A percentile compares a stretch with the other conserved stretches of the same genome.
phyloP scores from a whole-genome alignment of 257 asterid species.

The Fraxinus cuspidata region DNA sequence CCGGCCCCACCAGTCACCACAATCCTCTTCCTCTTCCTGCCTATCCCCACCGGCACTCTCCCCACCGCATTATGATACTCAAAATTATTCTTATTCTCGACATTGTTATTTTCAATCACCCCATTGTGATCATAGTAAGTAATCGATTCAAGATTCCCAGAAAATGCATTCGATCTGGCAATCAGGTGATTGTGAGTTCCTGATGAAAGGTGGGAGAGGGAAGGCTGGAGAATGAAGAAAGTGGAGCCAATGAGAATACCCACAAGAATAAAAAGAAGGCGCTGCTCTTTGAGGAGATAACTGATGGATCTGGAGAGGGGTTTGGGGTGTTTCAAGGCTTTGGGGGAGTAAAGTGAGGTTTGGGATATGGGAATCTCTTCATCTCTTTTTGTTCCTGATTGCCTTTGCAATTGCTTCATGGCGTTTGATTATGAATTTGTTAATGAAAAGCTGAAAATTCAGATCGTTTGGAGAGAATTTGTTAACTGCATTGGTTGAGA shows the following conservation, averaged over 20 bases:
- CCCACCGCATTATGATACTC: slow-evolving; percentile 49
- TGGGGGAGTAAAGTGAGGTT: slow-evolving; percentile 62
- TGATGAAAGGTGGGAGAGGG: slow-evolving; percentile 31
- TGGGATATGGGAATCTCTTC: slow-evolving; percentile 51
- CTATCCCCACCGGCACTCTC: slow-evolving; percentile 67
- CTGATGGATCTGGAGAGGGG: slow-evolving; percentile 67
- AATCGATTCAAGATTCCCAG: slow-evolving; percentile 24
- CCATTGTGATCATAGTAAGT: slow-evolving; percentile 18
- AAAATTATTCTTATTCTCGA: not conserved
- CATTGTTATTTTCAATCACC: not conserved
- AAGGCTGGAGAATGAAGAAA: slow-evolving; percentile 65
- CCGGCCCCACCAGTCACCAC: slow-evolving; percentile 85
- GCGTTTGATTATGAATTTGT: slow-evolving; percentile 11
- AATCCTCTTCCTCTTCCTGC: slow-evolving; percentile 58
- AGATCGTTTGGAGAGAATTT: not conserved
- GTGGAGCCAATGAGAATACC: slow-evolving; percentile 68
- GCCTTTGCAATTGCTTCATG: slow-evolving; percentile 75
- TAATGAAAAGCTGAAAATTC: not conserved
- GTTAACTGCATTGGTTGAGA: not conserved
- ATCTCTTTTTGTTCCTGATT: slow-evolving; percentile 47
- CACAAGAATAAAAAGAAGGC: slow-evolving; percentile 67
- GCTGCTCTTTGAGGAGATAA: slow-evolving; percentile 68
- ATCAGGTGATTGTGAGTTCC: not conserved
- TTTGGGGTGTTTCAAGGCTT: slow-evolving; percentile 63
- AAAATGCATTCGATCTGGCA: not conserved